A percentile compares a stretch with the other conserved stretches of the same genome.
phyloP scores from a whole-genome alignment of 163 green algal species.

The Picocystis sp. region DNA sequence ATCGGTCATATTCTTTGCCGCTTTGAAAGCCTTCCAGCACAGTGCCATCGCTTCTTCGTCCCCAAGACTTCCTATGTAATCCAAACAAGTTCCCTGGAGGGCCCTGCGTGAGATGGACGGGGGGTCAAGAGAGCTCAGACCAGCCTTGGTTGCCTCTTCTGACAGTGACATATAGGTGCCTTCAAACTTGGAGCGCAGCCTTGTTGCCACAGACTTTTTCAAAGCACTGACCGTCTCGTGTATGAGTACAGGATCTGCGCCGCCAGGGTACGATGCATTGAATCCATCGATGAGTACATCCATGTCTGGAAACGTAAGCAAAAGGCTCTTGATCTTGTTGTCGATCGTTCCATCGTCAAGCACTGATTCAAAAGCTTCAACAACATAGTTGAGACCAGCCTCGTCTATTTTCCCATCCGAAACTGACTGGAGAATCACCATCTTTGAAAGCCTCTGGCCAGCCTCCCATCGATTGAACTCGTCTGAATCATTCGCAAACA shows the following conservation, averaged over 20 bases:
- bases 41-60: background rate
- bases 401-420: slow-evolving; percentile 2
- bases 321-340: slow-evolving; percentile 53
- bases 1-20: slow-evolving; percentile 87
- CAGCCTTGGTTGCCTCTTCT: no score
- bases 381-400: background rate
- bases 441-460: slow-evolving; percentile 24
- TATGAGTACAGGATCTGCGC: slow-evolving; percentile 44
- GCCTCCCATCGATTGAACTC: slow-evolving; percentile 67
- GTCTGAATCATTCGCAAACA: slow-evolving; percentile 84
- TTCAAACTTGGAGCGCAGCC: slow-evolving; percentile 34
- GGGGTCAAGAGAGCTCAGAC: no score
- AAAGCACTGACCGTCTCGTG: slow-evolving; percentile 54
- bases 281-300: slow-evolving; percentile 55
- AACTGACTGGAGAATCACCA: slow-evolving; percentile 38
- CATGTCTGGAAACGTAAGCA: slow-evolving; percentile 43
- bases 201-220: slow-evolving; percentile 42
- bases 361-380: slow-evolving; percentile 2
- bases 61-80: background rate
- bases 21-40: slow-evolving; percentile 19
- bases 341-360: slow-evolving; percentile 26
- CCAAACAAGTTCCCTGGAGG: no score
- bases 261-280: no score
- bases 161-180: no score
- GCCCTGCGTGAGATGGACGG: no score